A percentile compares a stretch with the other conserved stretches of the same genome.
These are phyloP conservation scores for Krasilnikovozyma curviuscula DNA, from an alignment of 768 basidiomycete genomes.

Conservation along the genomic window DNA sequence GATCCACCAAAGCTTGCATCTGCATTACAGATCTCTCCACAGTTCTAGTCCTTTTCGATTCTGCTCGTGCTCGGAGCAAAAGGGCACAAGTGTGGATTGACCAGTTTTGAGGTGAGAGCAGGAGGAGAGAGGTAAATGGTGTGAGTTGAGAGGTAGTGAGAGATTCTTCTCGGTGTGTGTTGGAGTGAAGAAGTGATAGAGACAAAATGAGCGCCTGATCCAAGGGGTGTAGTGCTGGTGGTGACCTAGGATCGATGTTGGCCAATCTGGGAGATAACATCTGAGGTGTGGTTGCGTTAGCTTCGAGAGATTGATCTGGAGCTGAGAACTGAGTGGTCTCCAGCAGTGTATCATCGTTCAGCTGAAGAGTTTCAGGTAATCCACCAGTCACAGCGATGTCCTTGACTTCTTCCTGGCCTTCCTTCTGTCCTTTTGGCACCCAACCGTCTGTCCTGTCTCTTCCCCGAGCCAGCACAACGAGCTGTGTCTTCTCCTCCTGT, in stretches of 20 bases:
- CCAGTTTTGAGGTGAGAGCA: conserved; percentile 84
- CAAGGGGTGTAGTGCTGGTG: conserved; percentile 73
- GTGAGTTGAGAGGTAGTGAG: conserved; percentile 70
- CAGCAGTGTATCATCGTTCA: conserved; percentile 91
- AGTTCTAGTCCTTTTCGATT: conserved; percentile 70
- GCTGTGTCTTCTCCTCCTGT: conserved; percentile 59
- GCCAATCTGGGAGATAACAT: conserved; percentile 31
- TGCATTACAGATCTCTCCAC: conserved; percentile 83
- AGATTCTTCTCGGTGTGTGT: conserved; percentile 36
- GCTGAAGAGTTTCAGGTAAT: conserved; percentile 55
- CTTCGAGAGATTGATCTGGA: conserved; percentile 15
- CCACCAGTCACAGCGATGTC: too few relatives aligned
- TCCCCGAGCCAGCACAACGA: conserved; percentile 84
- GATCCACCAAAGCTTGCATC: conserved; percentile 85
- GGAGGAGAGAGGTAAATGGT: conserved; percentile 74
- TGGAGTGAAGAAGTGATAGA: conserved; percentile 65
- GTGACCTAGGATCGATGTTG: conserved; percentile 62
- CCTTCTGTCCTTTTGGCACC: conserved; percentile 15
- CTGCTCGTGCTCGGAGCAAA: conserved; percentile 75
- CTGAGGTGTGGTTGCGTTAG: conserved; percentile 17
- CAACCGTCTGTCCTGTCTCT: conserved; percentile 31
- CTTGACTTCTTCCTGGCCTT: conserved; percentile 1
- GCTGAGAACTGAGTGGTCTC: conserved; percentile 85
- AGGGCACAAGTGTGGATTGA: conserved; percentile 91
- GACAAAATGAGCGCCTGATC: conserved; percentile 85